A percentile compares a stretch with the other conserved stretches of the same genome.
These are phyloP conservation scores for Xylariaceae sp. DNA, from an alignment of 2,329 filamentous ascomycete species.

Conservation along the genomic window DNA sequence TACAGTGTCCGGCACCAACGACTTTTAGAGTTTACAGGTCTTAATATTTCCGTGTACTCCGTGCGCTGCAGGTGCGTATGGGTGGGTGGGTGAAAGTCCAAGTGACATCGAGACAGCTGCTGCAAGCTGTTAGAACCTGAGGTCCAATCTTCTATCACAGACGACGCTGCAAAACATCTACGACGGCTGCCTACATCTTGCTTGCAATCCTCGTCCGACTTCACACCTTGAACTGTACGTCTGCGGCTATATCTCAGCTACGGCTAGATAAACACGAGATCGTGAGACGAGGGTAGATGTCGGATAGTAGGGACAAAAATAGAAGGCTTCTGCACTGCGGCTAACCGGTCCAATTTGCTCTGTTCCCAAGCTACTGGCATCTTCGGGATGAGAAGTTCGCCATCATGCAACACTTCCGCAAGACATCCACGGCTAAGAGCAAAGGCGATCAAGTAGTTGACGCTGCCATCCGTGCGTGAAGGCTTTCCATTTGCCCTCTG, in stretches of 20 bases:
- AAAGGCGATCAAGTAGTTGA: conserved; percentile 11
- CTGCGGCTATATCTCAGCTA: not conserved
- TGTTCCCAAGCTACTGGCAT: not conserved
- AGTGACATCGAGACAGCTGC: too few relatives aligned
- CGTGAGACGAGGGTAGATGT: not conserved
- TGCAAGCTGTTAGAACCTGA: too few relatives aligned
- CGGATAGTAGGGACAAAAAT: not conserved
- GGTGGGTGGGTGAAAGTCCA: too few relatives aligned
- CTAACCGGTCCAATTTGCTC: not conserved
- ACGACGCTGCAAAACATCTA: not conserved
- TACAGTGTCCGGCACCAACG: not conserved
- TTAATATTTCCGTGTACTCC: too few relatives aligned
- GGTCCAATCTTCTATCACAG: too few relatives aligned
- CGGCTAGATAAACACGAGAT: not conserved
- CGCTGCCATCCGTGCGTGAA: conserved; percentile 14
- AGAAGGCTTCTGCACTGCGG: not conserved
- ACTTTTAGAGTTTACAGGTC: not conserved
- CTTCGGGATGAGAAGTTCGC: not conserved
- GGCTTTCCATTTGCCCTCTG: not conserved
- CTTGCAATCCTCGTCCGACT: not conserved
- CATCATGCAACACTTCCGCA: conserved; percentile 12
- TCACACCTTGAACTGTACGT: not conserved
- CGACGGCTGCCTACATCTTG: not conserved
- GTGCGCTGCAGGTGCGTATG: too few relatives aligned
- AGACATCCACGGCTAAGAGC: conserved; percentile 6